Base-by-base conservation (phyloP, 208 protist genomes). In the Herpetomonas tarakana region DNA sequence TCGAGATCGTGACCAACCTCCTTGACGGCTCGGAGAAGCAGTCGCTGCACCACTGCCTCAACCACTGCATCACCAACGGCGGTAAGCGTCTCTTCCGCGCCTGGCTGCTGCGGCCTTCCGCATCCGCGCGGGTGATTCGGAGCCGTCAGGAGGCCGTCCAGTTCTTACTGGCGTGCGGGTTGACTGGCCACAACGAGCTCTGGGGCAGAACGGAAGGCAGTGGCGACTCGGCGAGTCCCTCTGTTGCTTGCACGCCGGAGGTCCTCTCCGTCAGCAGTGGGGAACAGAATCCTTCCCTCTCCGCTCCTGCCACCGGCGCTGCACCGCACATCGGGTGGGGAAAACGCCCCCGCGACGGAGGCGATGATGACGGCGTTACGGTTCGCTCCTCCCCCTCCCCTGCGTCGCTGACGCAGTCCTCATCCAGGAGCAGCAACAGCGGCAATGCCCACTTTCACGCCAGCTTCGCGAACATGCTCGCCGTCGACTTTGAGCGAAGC, bases 1-100 rank as follows among this genome's bases (percentile, higher is more conserved):
- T 95, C 22, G 86, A 95, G 67, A 52, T 95, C 14, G 67, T 92
- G 16, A 69, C 54, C n/a, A 95, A 95, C 49, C 61, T 92, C n/a
- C 71, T 81, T 7, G 89, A 95, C 62, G 82, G 82, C 16, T 62
- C 66, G 29, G 83, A 78, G 52, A 82, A 62, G n/a, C 68, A 83
- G 24, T 86, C 84, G n/a, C 52, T 95, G 49, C 73, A 88, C 51
- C 53, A 77, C 31, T 77, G 72, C 29, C 39, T 95, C 11, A 91
- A 92, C 54, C 66, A 62, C 26, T 93, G 86, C 60, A 69, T 49
- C 28, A 92, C 89, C 0, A 91, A 88, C 68, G 84, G 83, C 49
- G 89, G 89, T 21, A 84, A 77, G 26, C 79, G 91, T 29, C 74
- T 94, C 16, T 85, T 96, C 38, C 80, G 85, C 22, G 59, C 71